These are phyloP conservation scores for Raffaelea albimanens DNA, from an alignment of 2,329 filamentous ascomycete species.

Conservation along the genomic window DNA sequence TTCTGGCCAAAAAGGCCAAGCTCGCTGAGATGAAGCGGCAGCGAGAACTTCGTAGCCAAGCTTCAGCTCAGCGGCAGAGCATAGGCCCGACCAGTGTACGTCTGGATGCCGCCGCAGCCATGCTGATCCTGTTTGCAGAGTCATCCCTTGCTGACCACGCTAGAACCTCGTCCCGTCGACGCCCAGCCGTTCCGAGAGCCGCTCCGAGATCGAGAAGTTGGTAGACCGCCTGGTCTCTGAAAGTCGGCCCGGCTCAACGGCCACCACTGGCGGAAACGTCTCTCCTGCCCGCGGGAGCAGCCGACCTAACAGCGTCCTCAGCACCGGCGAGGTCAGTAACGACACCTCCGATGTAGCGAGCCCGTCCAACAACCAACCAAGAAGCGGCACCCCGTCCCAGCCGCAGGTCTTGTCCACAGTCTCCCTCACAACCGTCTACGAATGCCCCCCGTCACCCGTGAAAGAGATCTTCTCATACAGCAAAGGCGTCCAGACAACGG, in stretches of 20 bases:
- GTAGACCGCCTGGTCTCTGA: conserved; percentile 78
- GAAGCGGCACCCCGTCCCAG: background rate
- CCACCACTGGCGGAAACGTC: conserved; percentile 48
- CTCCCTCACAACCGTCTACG: conserved; percentile 67
- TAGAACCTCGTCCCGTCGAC: conserved; percentile 57
- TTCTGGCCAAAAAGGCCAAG: conserved; percentile 92
- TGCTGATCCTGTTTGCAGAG: background rate
- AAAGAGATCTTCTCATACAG: conserved; percentile 92
- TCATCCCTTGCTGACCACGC: background rate
- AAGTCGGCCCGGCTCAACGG: conserved; percentile 59
- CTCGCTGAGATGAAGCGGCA: conserved; percentile 93
- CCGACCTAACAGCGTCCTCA: conserved; percentile 78
- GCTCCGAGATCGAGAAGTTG: conserved; percentile 72
- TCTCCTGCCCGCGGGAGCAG: conserved; percentile 64
- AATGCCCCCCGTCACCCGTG: conserved; percentile 65
- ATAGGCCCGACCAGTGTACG: conserved; percentile 63
- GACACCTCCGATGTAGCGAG: conserved; percentile 55
- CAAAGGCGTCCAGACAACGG: conserved; percentile 88
- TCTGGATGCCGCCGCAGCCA: conserved; percentile 12
- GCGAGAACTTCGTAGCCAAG: conserved; percentile 73
- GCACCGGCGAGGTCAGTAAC: conserved; percentile 67
- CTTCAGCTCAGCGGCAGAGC: conserved; percentile 59
- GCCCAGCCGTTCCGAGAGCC: conserved; percentile 57
- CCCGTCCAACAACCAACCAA: conserved; percentile 28
- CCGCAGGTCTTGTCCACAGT: conserved; percentile 66